These are phyloP conservation scores for Penicillium sp. DNA, from an alignment of 2,329 filamentous ascomycete genomes.

Conservation along the genomic window DNA sequence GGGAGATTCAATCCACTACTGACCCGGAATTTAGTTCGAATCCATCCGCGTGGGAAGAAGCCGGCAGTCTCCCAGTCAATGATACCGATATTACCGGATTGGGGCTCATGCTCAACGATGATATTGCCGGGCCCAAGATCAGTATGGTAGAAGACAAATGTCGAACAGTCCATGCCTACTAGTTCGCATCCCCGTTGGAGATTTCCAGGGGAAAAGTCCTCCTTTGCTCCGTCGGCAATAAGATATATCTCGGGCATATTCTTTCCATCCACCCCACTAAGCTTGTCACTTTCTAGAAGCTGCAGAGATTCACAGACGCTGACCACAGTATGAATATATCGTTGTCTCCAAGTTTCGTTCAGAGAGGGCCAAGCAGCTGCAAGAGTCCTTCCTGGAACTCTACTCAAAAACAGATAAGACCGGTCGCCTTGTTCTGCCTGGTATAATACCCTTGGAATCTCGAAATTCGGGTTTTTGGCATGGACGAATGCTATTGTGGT, in stretches of 20 bases:
- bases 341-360: slow-evolving; percentile 18
- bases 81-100: background rate
- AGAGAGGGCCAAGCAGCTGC: slow-evolving; percentile 26
- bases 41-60: slow-evolving; percentile 2
- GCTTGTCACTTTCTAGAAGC: background rate
- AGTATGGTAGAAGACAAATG: slow-evolving; percentile 21
- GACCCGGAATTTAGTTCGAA: slow-evolving; percentile 4
- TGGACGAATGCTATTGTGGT: slow-evolving; percentile 1
- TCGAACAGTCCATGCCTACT: slow-evolving; percentile 30
- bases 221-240: background rate
- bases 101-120: background rate
- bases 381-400: slow-evolving; percentile 27
- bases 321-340: slow-evolving; percentile 19
- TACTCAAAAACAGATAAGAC: slow-evolving; percentile 27
- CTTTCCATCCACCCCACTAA: slow-evolving; percentile 6
- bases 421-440: slow-evolving; percentile 18
- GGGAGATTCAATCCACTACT: slow-evolving; percentile 3
- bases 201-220: slow-evolving; percentile 12
- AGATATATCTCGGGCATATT: background rate
- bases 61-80: slow-evolving; percentile 9
- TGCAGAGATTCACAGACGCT: background rate
- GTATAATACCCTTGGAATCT: slow-evolving; percentile 1
- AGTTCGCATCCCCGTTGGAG: slow-evolving; percentile 6
- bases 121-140: slow-evolving; percentile 5
- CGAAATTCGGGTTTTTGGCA: background rate